A percentile compares a stretch with the other conserved stretches of the same genome.
Evolutionary conservation across 2,329 filamentous ascomycete genomes (phyloP).

Genomic region (Epichloe sp.): DNA sequence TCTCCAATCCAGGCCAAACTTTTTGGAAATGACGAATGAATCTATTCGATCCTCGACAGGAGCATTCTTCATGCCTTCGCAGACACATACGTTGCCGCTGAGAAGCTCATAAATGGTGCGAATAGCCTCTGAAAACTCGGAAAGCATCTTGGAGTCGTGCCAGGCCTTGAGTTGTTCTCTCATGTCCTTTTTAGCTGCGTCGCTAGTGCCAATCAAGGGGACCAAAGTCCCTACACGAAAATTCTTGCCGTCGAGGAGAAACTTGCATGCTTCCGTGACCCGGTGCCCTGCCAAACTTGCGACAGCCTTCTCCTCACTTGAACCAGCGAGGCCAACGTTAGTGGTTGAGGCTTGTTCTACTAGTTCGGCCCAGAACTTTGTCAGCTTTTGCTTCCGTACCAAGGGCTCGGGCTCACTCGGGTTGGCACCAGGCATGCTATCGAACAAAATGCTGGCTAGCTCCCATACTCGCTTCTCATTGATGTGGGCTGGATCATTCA

Average conservation of each 20-base stretch:
- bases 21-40: conserved; percentile 72
- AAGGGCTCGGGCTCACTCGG: conserved; percentile 25
- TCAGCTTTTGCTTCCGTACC: conserved; percentile 50
- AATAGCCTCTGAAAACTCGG: conserved; percentile 74
- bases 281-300: conserved; percentile 67
- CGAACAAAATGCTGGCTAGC: conserved; percentile 76
- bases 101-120: conserved; percentile 83
- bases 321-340: conserved; percentile 43
- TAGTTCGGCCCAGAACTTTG: conserved; percentile 51
- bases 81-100: conserved; percentile 74
- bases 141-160: conserved; percentile 69
- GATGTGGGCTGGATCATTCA: conserved; percentile 30
- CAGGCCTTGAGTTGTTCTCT: conserved; percentile 70
- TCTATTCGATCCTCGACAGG: conserved; percentile 68
- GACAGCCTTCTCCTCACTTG: conserved; percentile 72
- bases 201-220: conserved; percentile 65
- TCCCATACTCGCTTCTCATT: conserved; percentile 75
- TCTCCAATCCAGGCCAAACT: conserved; percentile 83
- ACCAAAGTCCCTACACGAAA: conserved; percentile 76
- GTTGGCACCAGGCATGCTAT: conserved; percentile 39
- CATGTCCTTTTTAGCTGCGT: conserved; percentile 61
- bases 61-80: conserved; percentile 60
- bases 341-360: conserved; percentile 46
- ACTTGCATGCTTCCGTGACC: conserved; percentile 69
- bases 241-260: conserved; percentile 62